Conservation (phyloP, 2,329 filamentous ascomycete genomes). For the Xylaria sp. region DNA sequence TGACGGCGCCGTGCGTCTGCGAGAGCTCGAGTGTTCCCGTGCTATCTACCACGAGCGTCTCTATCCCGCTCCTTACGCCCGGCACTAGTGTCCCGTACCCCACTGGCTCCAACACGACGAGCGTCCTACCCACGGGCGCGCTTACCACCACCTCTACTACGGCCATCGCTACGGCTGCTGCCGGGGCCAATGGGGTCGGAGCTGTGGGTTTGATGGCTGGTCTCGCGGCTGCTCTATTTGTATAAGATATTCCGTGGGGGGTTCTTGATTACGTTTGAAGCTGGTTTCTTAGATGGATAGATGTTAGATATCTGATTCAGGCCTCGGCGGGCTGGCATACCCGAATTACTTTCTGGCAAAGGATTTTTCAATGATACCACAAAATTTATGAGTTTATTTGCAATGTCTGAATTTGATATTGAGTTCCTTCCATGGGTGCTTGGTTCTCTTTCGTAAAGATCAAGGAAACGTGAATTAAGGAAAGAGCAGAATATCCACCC, state of each 20-base stretch:
- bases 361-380: constrained; percentile 17
- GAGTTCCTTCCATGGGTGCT: background rate
- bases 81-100: constrained; percentile 17
- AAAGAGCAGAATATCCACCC: background rate
- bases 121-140: constrained; percentile 33
- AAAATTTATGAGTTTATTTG: background rate
- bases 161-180: constrained; percentile 39
- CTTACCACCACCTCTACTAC: constrained; percentile 26
- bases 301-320: background rate
- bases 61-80: constrained; percentile 1
- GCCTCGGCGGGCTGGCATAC: constrained; percentile 22
- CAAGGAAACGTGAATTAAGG: background rate
- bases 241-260: constrained; percentile 27
- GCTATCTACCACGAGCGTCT: background rate
- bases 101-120: constrained; percentile 39
- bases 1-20: constrained; percentile 36
- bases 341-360: background rate
- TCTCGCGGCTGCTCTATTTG: constrained; percentile 33
- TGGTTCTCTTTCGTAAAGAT: background rate
- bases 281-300: constrained; percentile 1
- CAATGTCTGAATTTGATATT: background rate
- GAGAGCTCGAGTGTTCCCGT: constrained; percentile 10
- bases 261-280: background rate
- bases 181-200: constrained; percentile 36
- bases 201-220: constrained; percentile 37